A percentile compares a stretch with the other conserved stretches of the same genome.
phyloP scores from a whole-genome alignment of 805 yeast genomes.

The Candida coquimbonensis region DNA sequence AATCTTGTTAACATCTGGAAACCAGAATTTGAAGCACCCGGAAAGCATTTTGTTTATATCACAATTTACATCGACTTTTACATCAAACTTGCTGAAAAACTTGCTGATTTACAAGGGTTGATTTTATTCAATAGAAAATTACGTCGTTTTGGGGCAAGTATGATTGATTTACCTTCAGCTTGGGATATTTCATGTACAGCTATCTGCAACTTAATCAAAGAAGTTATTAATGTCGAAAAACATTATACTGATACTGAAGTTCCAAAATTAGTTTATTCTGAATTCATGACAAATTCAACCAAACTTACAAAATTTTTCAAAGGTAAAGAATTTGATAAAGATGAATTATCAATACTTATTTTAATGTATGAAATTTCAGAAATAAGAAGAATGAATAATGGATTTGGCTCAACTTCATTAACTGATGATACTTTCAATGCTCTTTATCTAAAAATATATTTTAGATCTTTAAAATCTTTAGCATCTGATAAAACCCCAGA shows the following conservation, averaged over 20 bases:
- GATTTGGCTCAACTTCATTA: conserved; percentile 69
- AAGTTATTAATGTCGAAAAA: conserved; percentile 34
- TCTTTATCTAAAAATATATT: conserved; percentile 46
- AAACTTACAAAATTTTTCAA: conserved; percentile 21
- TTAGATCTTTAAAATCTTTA: conserved; percentile 2
- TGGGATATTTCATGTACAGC: conserved; percentile 60
- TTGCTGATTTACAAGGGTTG: conserved; percentile 53
- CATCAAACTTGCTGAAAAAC: conserved; percentile 45
- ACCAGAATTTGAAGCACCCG: conserved; percentile 86
- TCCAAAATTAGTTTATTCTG: conserved; percentile 35
- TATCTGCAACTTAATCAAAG: conserved; percentile 45
- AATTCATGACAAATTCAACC: conserved; percentile 35
- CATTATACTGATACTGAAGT: conserved; percentile 47
- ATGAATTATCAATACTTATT: conserved; percentile 33
- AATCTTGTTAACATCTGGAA: conserved; percentile 85
- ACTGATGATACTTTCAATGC: conserved; percentile 69
- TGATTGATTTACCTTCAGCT: conserved; percentile 54
- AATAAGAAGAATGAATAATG: conserved; percentile 66
- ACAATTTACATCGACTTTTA: conserved; percentile 61
- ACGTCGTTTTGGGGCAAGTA: conserved; percentile 70
- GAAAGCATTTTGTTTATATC: conserved; percentile 81
- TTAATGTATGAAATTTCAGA: conserved; percentile 48
- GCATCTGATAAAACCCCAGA: neutral
- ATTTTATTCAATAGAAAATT: conserved; percentile 60
- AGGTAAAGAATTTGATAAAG: conserved; percentile 29